Percentiles rank a stretch among this genome's conserved stretches.
phyloP scores from a whole-genome alignment of 768 basidiomycete genomes.

The Kwoniella newhampshirensis region DNA sequence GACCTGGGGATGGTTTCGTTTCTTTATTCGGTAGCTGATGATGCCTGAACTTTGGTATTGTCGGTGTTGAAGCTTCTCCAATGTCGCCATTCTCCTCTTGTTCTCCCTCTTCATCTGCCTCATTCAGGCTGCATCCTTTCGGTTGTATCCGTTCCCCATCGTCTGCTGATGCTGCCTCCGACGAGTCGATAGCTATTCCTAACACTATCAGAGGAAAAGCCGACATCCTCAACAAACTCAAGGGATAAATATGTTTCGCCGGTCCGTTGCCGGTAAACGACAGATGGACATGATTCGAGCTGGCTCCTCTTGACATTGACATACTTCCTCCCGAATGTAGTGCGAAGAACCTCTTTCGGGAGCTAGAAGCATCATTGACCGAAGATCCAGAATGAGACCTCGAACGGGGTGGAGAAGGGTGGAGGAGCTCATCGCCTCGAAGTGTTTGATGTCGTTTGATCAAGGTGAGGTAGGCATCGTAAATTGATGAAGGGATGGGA shows the following conservation, averaged over 20 bases:
- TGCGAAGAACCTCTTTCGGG: conserved; percentile 69
- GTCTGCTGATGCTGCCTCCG: conserved; percentile 48
- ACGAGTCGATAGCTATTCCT: conserved; percentile 71
- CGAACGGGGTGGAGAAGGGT: conserved; percentile 63
- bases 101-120: conserved; percentile 22
- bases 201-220: conserved; percentile 82
- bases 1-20: conserved; percentile 56
- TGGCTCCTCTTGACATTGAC: conserved; percentile 46
- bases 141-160: conserved; percentile 40
- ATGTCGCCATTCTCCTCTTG: conserved; percentile 29
- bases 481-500: conserved; percentile 64
- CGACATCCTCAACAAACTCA: conserved; percentile 66
- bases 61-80: conserved; percentile 25
- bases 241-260: conserved; percentile 64
- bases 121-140: conserved; percentile 30
- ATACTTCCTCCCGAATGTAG: conserved; percentile 61
- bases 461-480: conserved; percentile 71
- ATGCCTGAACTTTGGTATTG: conserved; percentile 17
- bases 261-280: conserved; percentile 74
- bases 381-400: conserved; percentile 15
- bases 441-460: conserved; percentile 79
- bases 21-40: conserved; percentile 2
- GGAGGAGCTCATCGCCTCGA: conserved; percentile 59
- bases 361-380: conserved; percentile 6
- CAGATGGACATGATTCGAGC: conserved; percentile 78